phyloP scores from a whole-genome alignment of 2,329 filamentous ascomycete genomes.

The Ambrosiella cleistominuta region DNA sequence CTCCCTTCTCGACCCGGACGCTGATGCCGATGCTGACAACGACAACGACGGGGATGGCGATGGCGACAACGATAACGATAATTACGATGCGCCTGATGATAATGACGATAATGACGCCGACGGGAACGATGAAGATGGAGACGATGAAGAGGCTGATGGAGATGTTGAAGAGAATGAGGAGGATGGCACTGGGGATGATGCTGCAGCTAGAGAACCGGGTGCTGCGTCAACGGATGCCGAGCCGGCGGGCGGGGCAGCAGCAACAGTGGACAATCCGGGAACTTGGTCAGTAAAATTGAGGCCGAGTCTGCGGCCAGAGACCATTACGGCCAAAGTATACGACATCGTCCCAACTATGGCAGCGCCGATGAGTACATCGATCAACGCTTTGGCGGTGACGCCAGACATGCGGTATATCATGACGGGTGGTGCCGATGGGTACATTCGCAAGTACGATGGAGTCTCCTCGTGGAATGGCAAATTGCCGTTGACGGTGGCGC shows the following conservation, averaged over 20 bases:
- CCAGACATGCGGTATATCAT: slow-evolving; percentile 92
- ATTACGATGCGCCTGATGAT: slow-evolving; percentile 1
- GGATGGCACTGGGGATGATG: slow-evolving; percentile 12
- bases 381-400: slow-evolving; percentile 82
- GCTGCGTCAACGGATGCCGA: slow-evolving; percentile 12
- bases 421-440: slow-evolving; percentile 83
- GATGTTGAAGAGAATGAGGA: slow-evolving; percentile 21
- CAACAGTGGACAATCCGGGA: slow-evolving; percentile 4
- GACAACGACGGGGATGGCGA: slow-evolving; percentile 27
- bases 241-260: not conserved
- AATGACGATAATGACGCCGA: slow-evolving; percentile 17
- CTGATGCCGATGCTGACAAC: slow-evolving; percentile 21
- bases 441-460: slow-evolving; percentile 93
- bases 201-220: slow-evolving; percentile 22
- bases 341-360: slow-evolving; percentile 96
- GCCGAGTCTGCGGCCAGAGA: slow-evolving; percentile 55
- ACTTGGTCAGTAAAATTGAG: slow-evolving; percentile 20
- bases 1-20: slow-evolving; percentile 23
- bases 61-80: slow-evolving; percentile 24
- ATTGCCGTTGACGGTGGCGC: slow-evolving; percentile 79
- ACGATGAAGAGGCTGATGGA: slow-evolving; percentile 20
- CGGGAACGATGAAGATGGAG: slow-evolving; percentile 17
- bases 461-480: slow-evolving; percentile 90
- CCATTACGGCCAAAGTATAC: slow-evolving; percentile 63
- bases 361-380: slow-evolving; percentile 84